Percentiles rank a stretch among this genome's conserved stretches.
Conservation (phyloP, 495 filamentous ascomycete genomes). For the Halenospora varia region DNA sequence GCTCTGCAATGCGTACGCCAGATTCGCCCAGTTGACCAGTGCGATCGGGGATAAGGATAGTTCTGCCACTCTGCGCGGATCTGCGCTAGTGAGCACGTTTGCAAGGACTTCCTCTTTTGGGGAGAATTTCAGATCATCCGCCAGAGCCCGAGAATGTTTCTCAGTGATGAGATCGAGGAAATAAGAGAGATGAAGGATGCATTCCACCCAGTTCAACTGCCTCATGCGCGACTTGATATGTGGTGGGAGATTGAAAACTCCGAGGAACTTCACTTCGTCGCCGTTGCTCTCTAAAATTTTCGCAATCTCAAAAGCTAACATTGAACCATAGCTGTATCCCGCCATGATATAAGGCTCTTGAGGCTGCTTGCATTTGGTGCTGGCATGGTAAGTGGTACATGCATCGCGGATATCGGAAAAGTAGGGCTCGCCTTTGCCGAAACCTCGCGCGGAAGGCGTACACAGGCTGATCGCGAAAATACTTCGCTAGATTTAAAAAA, state of each 20-base stretch:
- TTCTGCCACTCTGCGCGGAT: slow-evolving; percentile 31
- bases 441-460: slow-evolving; percentile 50
- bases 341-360: slow-evolving; percentile 52
- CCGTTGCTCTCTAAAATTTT: slow-evolving; percentile 37
- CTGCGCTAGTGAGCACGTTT: slow-evolving; percentile 24
- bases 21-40: slow-evolving; percentile 33
- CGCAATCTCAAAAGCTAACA: slow-evolving; percentile 50
- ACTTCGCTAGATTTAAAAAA: slow-evolving; percentile 44
- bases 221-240: slow-evolving; percentile 51
- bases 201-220: slow-evolving; percentile 39
- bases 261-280: slow-evolving; percentile 30
- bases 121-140: slow-evolving; percentile 11
- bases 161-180: slow-evolving; percentile 46
- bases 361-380: slow-evolving; percentile 42
- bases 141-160: slow-evolving; percentile 14
- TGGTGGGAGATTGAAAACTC: slow-evolving; percentile 41
- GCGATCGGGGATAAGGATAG: slow-evolving; percentile 29
- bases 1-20: slow-evolving; percentile 37
- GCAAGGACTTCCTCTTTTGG: slow-evolving; percentile 24
- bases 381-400: slow-evolving; percentile 34
- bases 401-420: slow-evolving; percentile 5
- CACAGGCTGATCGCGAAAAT: slow-evolving; percentile 43
- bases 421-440: slow-evolving; percentile 26
- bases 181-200: slow-evolving; percentile 42
- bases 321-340: slow-evolving; percentile 49